Evolutionary conservation across 2,329 filamentous ascomycete genomes (phyloP), one percentile per base, ranked within the genome.

Genomic region (Incumbomyces delicatus): DNA sequence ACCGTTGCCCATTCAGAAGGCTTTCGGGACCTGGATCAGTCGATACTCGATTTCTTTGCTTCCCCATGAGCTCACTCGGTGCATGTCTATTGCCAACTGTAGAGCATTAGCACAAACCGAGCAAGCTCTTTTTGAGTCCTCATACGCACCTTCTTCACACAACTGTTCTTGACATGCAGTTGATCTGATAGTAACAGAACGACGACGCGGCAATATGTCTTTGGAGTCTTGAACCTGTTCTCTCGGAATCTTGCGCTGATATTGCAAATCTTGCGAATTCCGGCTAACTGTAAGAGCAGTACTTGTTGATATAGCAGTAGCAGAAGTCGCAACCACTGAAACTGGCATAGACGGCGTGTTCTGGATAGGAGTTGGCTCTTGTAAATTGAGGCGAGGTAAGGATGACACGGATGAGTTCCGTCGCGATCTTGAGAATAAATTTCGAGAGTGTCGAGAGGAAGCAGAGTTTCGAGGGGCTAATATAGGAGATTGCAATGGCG

Each of bases 401-500:
- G 44, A 41, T 18, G 37, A 46, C 13, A 34, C 13, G 16, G 44
- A 46, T 41, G 44, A 46, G 16, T 41, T 35, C 18, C 44, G 20
- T 14, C 44, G 27, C 17, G 44, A 41, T 10, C 30, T 32, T 20
- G 44, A 32, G 29, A 46, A 35, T 17, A 17, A 12, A 20, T 46
- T 41, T 10, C 40, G 14, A 6, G 44, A 38, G 12, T 30, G 13
- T 39, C 43, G 33, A 12, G 36, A 46, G 20, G 29, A 33, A 36
- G 44, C 43, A 18, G 39, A 43, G 30, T 29, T 31, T 41, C 36
- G 36, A 14, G 44, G 44, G 11, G 44, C 36, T 6, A 46, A 29
- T 5, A 46, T 18, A 2, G 49, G 49, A 6, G 38, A 49, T 14
- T 55, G 53, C 20, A 55, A 46, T 33, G 61, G 64, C 45, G 62